Percentiles rank a stretch among this genome's conserved stretches.
Conservation (phyloP, 202 grass and related monocot genomes). For the Panicum hallii region DNA sequence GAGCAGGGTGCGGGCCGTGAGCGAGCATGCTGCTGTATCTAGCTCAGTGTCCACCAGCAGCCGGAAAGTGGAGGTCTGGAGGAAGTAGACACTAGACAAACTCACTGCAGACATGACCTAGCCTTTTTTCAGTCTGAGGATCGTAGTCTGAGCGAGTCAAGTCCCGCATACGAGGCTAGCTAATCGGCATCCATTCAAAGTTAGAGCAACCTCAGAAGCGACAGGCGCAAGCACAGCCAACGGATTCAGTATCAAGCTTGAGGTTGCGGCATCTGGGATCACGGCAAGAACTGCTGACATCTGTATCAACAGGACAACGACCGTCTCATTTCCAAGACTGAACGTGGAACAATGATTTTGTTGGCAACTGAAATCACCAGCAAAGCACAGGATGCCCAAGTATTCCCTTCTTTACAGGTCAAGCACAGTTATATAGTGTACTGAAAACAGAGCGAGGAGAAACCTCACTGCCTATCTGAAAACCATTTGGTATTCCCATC, state of each 20-base stretch:
- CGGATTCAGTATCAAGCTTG: neutral
- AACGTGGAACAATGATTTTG: neutral
- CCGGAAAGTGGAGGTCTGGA: neutral
- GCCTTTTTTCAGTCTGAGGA: too few relatives aligned
- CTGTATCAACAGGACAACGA: neutral
- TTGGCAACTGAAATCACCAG: neutral
- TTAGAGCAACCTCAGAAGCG: conserved; percentile 4
- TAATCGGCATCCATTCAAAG: neutral
- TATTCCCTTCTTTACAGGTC: neutral
- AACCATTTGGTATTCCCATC: neutral
- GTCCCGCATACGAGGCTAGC: neutral
- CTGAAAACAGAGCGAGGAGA: neutral
- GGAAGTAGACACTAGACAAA: neutral
- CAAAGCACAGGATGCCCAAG: neutral
- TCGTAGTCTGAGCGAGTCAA: neutral
- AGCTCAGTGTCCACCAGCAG: neutral
- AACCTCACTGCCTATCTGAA: neutral
- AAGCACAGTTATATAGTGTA: neutral
- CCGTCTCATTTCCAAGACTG: neutral
- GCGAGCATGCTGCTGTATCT: neutral
- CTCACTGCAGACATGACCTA: too few relatives aligned
- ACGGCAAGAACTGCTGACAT: neutral
- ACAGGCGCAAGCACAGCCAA: neutral
- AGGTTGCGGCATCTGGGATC: neutral
- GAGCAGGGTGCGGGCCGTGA: conserved; percentile 44